Evolutionary conservation across 257 asterid species (phyloP), one percentile per base, ranked within the genome.

Genomic region (Schizonepeta tenuifolia): DNA sequence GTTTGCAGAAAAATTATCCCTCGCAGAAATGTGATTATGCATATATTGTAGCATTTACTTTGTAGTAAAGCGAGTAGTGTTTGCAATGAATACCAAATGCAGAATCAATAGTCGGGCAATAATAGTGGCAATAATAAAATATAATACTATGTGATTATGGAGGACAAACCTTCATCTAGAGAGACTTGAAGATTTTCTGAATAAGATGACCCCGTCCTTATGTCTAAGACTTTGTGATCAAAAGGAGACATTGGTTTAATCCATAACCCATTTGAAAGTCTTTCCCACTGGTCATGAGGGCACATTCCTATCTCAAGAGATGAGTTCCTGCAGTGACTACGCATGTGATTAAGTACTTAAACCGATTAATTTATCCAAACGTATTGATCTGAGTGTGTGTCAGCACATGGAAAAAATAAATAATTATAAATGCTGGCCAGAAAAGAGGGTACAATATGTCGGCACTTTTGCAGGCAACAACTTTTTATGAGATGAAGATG

Each of bases 301-400:
- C 98, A 94, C 97, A 89, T 91, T 74, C 96, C 99, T 71, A 89
- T 73, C 62, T 85, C 90, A 73, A 88, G 78, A 78, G 97, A 83
- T 67, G 66, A 65, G 83, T 94, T 94, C 87, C 99, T 94, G 84
- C 67, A 18, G 71, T 47, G 26, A 78, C 49, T 56, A 41, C 21
- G 35, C 49, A 38, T 46, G 67, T 78, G 28, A 80, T 56, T 64
- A 38, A 28, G 65, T 67, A 65, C 20, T 55, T 55, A 53, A 22
- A 79, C 13, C 60, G 36, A 46, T 46, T 14, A 22, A 73, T 43
- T 72, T 43, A 22, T 68, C 71, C 57, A 53, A 22, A 44, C 53
- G 14, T 28, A 38, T 31, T 17, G 35, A 9, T 51, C 56, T 21
- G 15, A 20, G 26, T 17, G 7, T 54, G 18, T 13, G 54, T 73